Evolutionary conservation across 2,329 filamentous ascomycete genomes (phyloP).

Genomic region (Aspergillus tubingensis): DNA sequence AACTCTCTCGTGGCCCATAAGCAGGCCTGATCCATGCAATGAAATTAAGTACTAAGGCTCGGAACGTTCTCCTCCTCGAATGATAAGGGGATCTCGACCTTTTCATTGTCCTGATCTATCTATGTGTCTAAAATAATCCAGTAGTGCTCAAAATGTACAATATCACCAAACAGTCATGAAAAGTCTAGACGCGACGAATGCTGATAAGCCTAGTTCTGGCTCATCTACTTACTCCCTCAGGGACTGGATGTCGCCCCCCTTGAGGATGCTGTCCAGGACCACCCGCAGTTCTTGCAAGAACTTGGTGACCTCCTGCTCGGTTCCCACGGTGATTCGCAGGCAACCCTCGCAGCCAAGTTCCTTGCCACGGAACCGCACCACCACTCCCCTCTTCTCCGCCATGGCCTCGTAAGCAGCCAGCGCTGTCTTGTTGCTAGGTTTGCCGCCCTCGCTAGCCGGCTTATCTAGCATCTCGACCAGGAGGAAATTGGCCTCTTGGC

Average conservation of each 20-base stretch:
- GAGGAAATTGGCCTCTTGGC: slow-evolving; percentile 81
- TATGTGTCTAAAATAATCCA: not conserved
- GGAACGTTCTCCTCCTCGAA: not conserved
- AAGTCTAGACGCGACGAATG: slow-evolving; percentile 4
- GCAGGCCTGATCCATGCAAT: not conserved
- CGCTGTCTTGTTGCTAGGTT: slow-evolving; percentile 77
- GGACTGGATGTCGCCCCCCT: slow-evolving; percentile 37
- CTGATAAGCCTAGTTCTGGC: slow-evolving; percentile 1
- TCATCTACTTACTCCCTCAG: not conserved
- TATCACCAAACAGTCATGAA: not conserved
- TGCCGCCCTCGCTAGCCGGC: slow-evolving; percentile 55
- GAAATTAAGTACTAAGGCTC: not conserved
- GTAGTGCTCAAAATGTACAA: not conserved
- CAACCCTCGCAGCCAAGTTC: slow-evolving; percentile 88
- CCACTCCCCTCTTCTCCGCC: slow-evolving; percentile 83
- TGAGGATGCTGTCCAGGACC: slow-evolving; percentile 53
- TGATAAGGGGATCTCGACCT: not conserved
- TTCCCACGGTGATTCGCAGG: slow-evolving; percentile 88
- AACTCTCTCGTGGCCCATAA: not conserved
- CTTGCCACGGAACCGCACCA: slow-evolving; percentile 90
- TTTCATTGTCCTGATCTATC: not conserved
- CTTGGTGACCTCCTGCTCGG: slow-evolving; percentile 77
- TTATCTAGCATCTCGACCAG: slow-evolving; percentile 82
- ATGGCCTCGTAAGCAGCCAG: slow-evolving; percentile 79
- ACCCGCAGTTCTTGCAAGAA: slow-evolving; percentile 69